Percentiles rank a stretch among this genome's conserved stretches.
Conservation (phyloP, 345 rosid species). For the Euphorbia tirucalli region DNA sequence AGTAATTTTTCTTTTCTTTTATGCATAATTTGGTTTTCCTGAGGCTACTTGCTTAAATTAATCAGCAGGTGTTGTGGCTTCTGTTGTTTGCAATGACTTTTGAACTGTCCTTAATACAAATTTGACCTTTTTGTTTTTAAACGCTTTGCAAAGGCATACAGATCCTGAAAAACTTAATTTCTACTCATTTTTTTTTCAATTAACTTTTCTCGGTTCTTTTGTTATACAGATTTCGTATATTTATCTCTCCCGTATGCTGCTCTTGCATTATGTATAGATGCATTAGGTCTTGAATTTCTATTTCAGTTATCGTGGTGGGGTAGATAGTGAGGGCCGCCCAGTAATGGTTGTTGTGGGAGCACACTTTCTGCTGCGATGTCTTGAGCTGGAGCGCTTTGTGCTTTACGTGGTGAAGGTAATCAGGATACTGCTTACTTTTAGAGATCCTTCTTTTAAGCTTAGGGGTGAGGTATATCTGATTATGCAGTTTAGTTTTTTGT, state of each 20-base stretch:
- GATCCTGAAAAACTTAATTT: not conserved
- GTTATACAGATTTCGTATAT: not conserved
- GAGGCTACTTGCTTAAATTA: not conserved
- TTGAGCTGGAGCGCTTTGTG: slow-evolving; percentile 87
- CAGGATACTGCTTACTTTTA: slow-evolving; percentile 5
- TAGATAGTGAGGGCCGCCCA: slow-evolving; percentile 87
- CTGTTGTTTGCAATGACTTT: not conserved
- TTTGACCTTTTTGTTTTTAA: not conserved
- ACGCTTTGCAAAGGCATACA: not conserved
- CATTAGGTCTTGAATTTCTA: slow-evolving; percentile 23
- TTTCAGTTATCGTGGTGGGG: slow-evolving; percentile 94
- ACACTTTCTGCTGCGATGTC: slow-evolving; percentile 88
- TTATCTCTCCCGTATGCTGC: slow-evolving; percentile 7
- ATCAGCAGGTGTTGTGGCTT: not conserved
- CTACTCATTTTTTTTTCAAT: not conserved
- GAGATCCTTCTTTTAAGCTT: not conserved
- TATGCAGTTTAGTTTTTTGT: not conserved
- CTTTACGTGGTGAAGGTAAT: slow-evolving; percentile 74
- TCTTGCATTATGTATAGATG: slow-evolving; percentile 10
- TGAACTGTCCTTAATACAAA: not conserved
- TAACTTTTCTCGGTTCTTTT: not conserved
- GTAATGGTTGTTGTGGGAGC: slow-evolving; percentile 99
- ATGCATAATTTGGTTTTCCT: slow-evolving; percentile 11
- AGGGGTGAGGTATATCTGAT: not conserved
- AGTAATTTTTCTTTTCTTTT: not conserved